phyloP scores from a whole-genome alignment of 2,329 filamentous ascomycete genomes.

The Fusarium kyushuense region DNA sequence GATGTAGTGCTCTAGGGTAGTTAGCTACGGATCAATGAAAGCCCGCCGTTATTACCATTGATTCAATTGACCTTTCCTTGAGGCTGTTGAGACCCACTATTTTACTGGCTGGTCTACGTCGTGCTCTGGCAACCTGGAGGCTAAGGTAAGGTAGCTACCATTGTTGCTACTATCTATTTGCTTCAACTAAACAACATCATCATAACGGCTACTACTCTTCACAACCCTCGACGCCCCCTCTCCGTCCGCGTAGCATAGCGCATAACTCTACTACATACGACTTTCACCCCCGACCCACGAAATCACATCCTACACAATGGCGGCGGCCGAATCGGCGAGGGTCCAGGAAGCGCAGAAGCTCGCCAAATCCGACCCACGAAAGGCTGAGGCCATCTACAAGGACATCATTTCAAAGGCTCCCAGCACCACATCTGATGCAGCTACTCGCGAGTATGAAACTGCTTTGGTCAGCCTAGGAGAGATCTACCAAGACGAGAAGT shows the following conservation, averaged over 20 bases:
- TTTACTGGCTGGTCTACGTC: constrained; percentile 48
- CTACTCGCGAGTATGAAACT: constrained; percentile 90
- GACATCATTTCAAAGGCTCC: constrained; percentile 89
- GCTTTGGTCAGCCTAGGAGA: constrained; percentile 90
- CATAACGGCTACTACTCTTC: constrained; percentile 30
- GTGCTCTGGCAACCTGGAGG: constrained; percentile 55
- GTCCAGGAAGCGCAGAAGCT: constrained; percentile 91
- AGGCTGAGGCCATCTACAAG: constrained; percentile 90
- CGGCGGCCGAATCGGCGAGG: constrained; percentile 70
- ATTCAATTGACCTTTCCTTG: constrained; percentile 27
- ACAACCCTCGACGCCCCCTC: background rate
- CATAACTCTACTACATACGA: constrained; percentile 6
- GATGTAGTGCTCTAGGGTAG: constrained; percentile 3
- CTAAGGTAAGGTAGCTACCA: constrained; percentile 37
- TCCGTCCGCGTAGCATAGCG: constrained; percentile 11
- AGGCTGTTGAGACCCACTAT: constrained; percentile 31
- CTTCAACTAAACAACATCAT: constrained; percentile 37
- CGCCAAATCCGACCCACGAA: constrained; percentile 80
- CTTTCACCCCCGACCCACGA: constrained; percentile 17
- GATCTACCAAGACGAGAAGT: constrained; percentile 91
- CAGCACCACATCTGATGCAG: constrained; percentile 83
- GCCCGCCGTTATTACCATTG: constrained; percentile 35
- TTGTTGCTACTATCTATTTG: constrained; percentile 23
- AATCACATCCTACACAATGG: constrained; percentile 58
- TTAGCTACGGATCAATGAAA: constrained; percentile 49